These are phyloP conservation scores for Penicillium desertorum DNA, from an alignment of 495 filamentous ascomycete species.

Conservation along the genomic window DNA sequence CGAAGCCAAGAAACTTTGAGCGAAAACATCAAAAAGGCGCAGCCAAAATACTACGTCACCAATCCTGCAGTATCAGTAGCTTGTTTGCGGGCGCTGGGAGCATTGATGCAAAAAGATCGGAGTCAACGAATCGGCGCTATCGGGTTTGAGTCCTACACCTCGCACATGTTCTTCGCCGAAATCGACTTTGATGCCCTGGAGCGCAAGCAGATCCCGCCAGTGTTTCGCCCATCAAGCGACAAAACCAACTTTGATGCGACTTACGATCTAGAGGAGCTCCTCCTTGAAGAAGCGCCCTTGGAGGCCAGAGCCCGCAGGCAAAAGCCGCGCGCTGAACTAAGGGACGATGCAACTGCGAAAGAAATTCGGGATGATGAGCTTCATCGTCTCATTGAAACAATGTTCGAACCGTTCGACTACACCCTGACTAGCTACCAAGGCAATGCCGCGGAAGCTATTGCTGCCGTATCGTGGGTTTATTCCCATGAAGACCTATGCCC, in stretches of 20 bases:
- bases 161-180: slow-evolving; percentile 82
- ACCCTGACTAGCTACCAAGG: slow-evolving; percentile 64
- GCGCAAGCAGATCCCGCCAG: slow-evolving; percentile 83
- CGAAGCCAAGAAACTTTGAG: slow-evolving; percentile 78
- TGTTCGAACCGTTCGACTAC: slow-evolving; percentile 96
- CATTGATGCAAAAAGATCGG: slow-evolving; percentile 77
- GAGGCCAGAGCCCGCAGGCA: slow-evolving; percentile 90
- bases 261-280: slow-evolving; percentile 91
- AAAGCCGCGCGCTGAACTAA: slow-evolving; percentile 85
- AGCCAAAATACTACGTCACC: slow-evolving; percentile 84
- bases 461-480: slow-evolving; percentile 36
- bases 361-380: slow-evolving; percentile 94
- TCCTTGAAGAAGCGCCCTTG: slow-evolving; percentile 92
- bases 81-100: slow-evolving; percentile 82
- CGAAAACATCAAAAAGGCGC: slow-evolving; percentile 76
- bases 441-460: slow-evolving; percentile 46
- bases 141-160: slow-evolving; percentile 74
- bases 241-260: slow-evolving; percentile 99
- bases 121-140: slow-evolving; percentile 76
- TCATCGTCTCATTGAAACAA: slow-evolving; percentile 88
- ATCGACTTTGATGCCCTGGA: slow-evolving; percentile 87
- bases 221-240: slow-evolving; percentile 89
- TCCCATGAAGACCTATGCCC: not conserved
- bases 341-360: slow-evolving; percentile 92
- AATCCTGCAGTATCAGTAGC: slow-evolving; percentile 80